These are phyloP conservation scores for Platanus orientalis DNA, from an alignment of 164 flowering plant species.

Conservation along the genomic window DNA sequence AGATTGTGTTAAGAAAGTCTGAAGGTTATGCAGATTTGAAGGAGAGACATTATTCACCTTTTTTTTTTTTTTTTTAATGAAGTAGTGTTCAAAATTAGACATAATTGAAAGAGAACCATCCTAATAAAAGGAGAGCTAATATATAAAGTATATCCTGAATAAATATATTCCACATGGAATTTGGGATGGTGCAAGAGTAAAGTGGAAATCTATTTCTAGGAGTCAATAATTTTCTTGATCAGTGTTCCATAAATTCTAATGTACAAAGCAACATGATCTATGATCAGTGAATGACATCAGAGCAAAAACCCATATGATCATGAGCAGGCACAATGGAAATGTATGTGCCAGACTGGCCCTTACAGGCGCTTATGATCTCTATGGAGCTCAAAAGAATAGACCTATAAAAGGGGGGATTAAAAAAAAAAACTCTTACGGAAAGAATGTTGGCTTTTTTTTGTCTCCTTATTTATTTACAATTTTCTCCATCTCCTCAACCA, in stretches of 20 bases:
- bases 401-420: neutral
- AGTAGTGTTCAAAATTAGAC: no score
- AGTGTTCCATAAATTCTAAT: neutral
- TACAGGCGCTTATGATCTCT: conserved; percentile 7
- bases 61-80: no score
- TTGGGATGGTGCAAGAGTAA: no score
- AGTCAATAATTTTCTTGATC: conserved; percentile 1
- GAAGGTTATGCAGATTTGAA: no score
- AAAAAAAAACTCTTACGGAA: neutral
- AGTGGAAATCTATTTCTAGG: no score
- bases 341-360: neutral
- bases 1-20: no score
- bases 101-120: no score
- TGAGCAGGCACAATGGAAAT: neutral
- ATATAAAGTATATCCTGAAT: no score
- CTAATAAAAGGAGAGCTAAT: no score
- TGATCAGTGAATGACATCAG: neutral
- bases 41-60: no score
- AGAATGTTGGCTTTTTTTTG: conserved; percentile 7
- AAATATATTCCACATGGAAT: no score
- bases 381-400: conserved; percentile 6
- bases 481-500: conserved; percentile 44
- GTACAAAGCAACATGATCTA: neutral
- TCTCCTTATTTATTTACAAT: conserved; percentile 11
- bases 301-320: neutral